A percentile compares a stretch with the other conserved stretches of the same genome.
These are phyloP conservation scores for Liriodendron chinense DNA, from an alignment of 164 flowering plant genomes.

Conservation along the genomic window DNA sequence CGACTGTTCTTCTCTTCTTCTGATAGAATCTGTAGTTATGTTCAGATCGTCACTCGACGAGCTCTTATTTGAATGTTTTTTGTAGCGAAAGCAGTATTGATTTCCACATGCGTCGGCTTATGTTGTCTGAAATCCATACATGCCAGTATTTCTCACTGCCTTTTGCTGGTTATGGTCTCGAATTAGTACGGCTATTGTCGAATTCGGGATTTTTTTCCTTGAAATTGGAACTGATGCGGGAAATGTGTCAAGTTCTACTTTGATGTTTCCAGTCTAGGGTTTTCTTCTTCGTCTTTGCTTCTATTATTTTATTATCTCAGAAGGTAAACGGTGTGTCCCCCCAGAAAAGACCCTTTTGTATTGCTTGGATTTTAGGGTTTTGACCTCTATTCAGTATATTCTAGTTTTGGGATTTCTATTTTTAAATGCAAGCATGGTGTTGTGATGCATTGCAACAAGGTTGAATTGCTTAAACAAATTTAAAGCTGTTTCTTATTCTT, in stretches of 20 bases:
- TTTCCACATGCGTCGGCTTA: neutral
- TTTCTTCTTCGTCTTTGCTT: neutral
- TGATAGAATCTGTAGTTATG: neutral
- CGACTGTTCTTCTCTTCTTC: neutral
- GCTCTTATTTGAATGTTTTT: conserved; percentile 11
- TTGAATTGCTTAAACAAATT: neutral
- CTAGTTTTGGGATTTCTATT: neutral
- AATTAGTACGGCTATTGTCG: neutral
- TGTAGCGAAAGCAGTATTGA: neutral
- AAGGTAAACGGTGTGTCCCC: too few species aligned
- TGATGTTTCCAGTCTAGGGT: conserved; percentile 4
- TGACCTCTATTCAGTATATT: neutral
- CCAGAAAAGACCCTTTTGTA: neutral
- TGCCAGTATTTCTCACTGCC: neutral
- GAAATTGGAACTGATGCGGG: conserved; percentile 15
- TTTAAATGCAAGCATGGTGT: neutral
- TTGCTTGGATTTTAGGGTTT: conserved; percentile 14
- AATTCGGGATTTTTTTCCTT: neutral
- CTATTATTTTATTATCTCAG: neutral
- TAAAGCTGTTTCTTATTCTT: neutral
- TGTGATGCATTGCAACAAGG: neutral
- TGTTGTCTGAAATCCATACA: too few species aligned
- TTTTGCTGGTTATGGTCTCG: neutral
- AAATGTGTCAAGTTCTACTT: neutral
- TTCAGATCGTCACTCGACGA: neutral